phyloP scores from a whole-genome alignment of 1,284 basidiomycete species.

The Puccinia novopanici region DNA sequence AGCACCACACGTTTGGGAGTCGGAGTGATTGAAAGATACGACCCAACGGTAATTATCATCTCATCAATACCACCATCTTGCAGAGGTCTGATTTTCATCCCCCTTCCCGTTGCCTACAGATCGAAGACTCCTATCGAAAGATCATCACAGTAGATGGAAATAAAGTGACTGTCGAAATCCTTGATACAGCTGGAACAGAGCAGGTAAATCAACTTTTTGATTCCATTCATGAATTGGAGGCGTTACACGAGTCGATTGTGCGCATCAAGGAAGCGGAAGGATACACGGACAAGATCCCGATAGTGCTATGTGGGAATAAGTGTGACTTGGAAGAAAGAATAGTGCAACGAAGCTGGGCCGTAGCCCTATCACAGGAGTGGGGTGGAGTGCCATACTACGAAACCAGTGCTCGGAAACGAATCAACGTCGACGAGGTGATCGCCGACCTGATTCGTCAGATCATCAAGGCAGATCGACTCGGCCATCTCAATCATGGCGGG shows the following conservation, averaged over 20 bases:
- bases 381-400: slow-evolving; percentile 74
- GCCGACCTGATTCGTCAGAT: slow-evolving; percentile 75
- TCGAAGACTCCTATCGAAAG: slow-evolving; percentile 61
- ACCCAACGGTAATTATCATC: slow-evolving; percentile 47
- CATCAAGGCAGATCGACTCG: slow-evolving; percentile 55
- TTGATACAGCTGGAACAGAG: slow-evolving; percentile 87
- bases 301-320: slow-evolving; percentile 85
- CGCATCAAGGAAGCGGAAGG: slow-evolving; percentile 67
- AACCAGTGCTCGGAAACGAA: slow-evolving; percentile 77
- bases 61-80: slow-evolving; percentile 62
- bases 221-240: slow-evolving; percentile 74
- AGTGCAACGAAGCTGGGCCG: slow-evolving; percentile 70
- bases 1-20: no score
- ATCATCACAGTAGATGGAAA: slow-evolving; percentile 60
- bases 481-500: slow-evolving; percentile 32
- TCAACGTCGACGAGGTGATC: slow-evolving; percentile 76
- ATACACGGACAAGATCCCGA: slow-evolving; percentile 63
- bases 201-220: slow-evolving; percentile 64
- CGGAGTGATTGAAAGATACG: slow-evolving; percentile 51
- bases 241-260: slow-evolving; percentile 75
- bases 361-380: slow-evolving; percentile 70
- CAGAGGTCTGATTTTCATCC: not conserved
- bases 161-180: slow-evolving; percentile 69
- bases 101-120: slow-evolving; percentile 52
- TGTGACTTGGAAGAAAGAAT: slow-evolving; percentile 81